Evolutionary conservation across 2,329 filamentous ascomycete genomes (phyloP).

Genomic region (Colletotrichum sp.): DNA sequence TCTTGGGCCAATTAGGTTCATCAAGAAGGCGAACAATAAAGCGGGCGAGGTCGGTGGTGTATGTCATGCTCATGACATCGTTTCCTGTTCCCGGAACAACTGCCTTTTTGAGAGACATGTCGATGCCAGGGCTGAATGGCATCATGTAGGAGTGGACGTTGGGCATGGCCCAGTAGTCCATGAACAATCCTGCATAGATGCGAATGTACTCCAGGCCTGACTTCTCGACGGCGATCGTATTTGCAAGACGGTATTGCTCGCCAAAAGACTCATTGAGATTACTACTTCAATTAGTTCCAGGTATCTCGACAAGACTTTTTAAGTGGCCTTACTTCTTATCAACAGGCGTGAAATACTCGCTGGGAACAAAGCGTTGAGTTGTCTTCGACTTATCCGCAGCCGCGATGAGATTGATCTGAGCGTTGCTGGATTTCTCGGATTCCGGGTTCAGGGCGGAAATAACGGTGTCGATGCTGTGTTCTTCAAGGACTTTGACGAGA

Average conservation of each 20-base stretch:
- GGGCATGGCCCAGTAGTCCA: conserved; percentile 31
- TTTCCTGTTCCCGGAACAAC: conserved; percentile 5
- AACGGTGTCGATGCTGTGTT: conserved; percentile 45
- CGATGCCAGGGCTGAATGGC: background rate
- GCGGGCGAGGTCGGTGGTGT: conserved; percentile 2
- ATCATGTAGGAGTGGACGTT: conserved; percentile 19
- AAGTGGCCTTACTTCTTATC: background rate
- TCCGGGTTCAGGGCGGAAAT: conserved; percentile 42
- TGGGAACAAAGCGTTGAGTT: conserved; percentile 47
- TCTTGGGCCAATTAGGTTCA: background rate
- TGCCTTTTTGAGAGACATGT: background rate
- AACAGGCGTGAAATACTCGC: conserved; percentile 31
- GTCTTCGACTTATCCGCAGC: conserved; percentile 41
- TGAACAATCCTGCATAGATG: conserved; percentile 26
- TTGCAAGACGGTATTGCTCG: background rate
- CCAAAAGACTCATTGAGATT: background rate
- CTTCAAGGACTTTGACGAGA: conserved; percentile 28
- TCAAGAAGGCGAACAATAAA: conserved; percentile 43
- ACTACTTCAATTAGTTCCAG: background rate
- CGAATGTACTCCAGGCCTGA: conserved; percentile 16
- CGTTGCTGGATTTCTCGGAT: conserved; percentile 25
- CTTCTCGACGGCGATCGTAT: background rate
- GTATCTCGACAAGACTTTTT: background rate
- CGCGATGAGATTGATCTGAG: conserved; percentile 44
- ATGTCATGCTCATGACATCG: background rate